Evolutionary conservation across 331 rosid genomes (phyloP), one percentile per base, ranked within the genome.

Genomic region (Prunus yedoensis): DNA sequence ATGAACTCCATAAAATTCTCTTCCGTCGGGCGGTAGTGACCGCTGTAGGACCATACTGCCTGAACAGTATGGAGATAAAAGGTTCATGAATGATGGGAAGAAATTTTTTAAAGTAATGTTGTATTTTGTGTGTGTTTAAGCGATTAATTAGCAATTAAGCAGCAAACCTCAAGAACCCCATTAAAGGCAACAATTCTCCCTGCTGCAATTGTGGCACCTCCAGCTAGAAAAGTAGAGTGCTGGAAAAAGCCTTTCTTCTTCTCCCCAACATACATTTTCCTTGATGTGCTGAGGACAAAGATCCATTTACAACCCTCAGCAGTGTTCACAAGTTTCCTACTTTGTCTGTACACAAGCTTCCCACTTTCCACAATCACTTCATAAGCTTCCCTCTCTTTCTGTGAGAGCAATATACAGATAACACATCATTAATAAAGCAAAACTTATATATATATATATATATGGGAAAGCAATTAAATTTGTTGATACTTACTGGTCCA

Each of bases 21-120:
- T 63, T 84, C 78, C 0, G 91, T 93, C 15, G 96, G 98, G 47
- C 87, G 82, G 77, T 93, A 93, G 75, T 90, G 96, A 2, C 96
- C 98, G 71, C 96, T 93, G 30, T 93, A 89, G 5, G 92, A 87
- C 98, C 98, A 93, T 69, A 93, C 81, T 71, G 85, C 96, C 98
- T 89, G 79, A 50, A 74, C 56, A 76, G 73, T 15, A 77, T 69
- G 56, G n/a, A 53, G 73, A 54, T 54, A 20, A 38, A 25, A 21
- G 38, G 18, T 60, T 60, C 73, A 58, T 4, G 35, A 71, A 30
- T 47, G 12, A 10, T 50, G 30, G 45, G n/a, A 14, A 5, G 17
- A 43, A 4, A 4, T 21, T 14, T 57, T 57, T 3, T 27, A 50
- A 13, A 1, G 32, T 21, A 8, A 23, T 15, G 43, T 38, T 38